A percentile compares a stretch with the other conserved stretches of the same genome.
phyloP scores from a whole-genome alignment of 176 grass and related monocot species.

The barley (Hordeum vulgare) region MorexV3_pseudomolecules_assembly NC_058519.1:21175449-21175948 shows the following conservation, averaged over 20 bases:
- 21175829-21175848: slow-evolving; percentile 4
- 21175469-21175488: slow-evolving; percentile 11
- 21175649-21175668: slow-evolving; percentile 5
- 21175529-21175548: neutral
- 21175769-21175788: neutral
- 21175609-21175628: neutral
- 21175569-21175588: slow-evolving; percentile 1
- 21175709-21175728: slow-evolving; percentile 2
- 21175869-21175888: neutral
- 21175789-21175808: slow-evolving; percentile 11
- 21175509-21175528: neutral
- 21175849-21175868: neutral
- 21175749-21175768: slow-evolving; percentile 15
- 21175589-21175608: neutral
- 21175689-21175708: slow-evolving; percentile 4
- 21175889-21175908: slow-evolving; percentile 11
- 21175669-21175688: slow-evolving; percentile 9
- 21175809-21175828: neutral
- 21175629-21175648: slow-evolving; percentile 6
- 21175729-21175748: neutral
- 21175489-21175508: neutral
- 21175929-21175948: neutral
- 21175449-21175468: neutral
- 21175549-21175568: slow-evolving; percentile 12
- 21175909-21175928: neutral